phyloP scores from a whole-genome alignment of 202 grass and related monocot species.

The Panicum virgatum region DNA sequence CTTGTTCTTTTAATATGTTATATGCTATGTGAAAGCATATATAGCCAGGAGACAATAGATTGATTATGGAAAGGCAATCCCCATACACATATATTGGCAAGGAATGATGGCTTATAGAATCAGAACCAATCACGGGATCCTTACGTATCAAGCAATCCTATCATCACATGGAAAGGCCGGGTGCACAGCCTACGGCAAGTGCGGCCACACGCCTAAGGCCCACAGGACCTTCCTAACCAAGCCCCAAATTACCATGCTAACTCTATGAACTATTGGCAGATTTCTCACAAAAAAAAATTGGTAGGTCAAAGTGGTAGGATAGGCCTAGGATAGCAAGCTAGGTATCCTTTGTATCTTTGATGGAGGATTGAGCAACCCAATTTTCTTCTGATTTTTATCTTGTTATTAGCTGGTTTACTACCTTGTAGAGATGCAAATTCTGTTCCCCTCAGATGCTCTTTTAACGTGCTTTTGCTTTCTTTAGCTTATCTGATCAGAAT shows the following conservation, averaged over 20 bases:
- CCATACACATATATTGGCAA: no score
- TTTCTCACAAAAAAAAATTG: neutral
- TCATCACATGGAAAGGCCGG: no score
- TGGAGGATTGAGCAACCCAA: neutral
- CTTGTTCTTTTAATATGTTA: slow-evolving; percentile 13
- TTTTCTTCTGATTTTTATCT: slow-evolving; percentile 3
- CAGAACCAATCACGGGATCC: no score
- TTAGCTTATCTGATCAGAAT: slow-evolving; percentile 10
- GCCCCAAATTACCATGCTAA: no score
- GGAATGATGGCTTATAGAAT: no score
- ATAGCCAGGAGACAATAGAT: no score
- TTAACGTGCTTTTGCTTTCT: slow-evolving; percentile 24
- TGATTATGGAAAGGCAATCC: no score
- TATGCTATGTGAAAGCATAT: neutral
- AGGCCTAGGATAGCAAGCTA: slow-evolving; percentile 2
- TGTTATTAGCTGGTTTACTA: neutral
- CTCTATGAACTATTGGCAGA: neutral
- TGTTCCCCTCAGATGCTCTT: neutral
- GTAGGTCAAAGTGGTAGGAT: neutral
- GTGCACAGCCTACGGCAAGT: no score
- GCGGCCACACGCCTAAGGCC: no score
- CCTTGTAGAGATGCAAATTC: slow-evolving; percentile 2
- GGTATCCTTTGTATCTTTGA: slow-evolving; percentile 13
- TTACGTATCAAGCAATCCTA: no score
- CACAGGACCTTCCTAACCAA: no score